Percentiles rank a stretch among this genome's conserved stretches.
Evolutionary conservation across 768 basidiomycete species (phyloP).

Genomic region (Chalciporus chontae): DNA sequence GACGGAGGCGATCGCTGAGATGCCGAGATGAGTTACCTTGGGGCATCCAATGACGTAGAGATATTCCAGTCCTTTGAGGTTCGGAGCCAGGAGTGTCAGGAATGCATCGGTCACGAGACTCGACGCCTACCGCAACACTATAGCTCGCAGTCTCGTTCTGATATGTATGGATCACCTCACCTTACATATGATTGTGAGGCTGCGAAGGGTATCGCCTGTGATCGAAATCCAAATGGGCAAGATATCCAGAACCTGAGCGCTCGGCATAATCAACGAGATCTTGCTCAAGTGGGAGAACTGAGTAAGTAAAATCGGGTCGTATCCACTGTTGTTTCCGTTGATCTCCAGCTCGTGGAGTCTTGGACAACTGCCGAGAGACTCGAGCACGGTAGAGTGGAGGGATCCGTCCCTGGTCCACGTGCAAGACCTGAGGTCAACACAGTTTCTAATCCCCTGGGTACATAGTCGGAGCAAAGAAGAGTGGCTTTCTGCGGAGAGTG

Average conservation of each 20-base stretch:
- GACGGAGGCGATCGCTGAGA: constrained; percentile 46
- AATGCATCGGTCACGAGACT: constrained; percentile 54
- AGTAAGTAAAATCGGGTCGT: constrained; percentile 47
- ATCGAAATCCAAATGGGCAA: constrained; percentile 49
- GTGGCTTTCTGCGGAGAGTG: constrained; percentile 28
- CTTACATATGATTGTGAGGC: constrained; percentile 68
- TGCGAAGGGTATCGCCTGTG: constrained; percentile 46
- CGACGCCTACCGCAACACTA: constrained; percentile 42
- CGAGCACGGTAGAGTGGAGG: constrained; percentile 54
- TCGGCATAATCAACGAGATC: constrained; percentile 76
- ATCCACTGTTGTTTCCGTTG: constrained; percentile 56
- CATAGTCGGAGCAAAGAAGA: constrained; percentile 40
- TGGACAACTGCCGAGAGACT: constrained; percentile 42
- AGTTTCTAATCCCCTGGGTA: constrained; percentile 53
- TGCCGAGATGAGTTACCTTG: constrained; percentile 60
- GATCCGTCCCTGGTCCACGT: constrained; percentile 83
- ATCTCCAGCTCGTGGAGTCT: constrained; percentile 60
- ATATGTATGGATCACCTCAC: constrained; percentile 31
- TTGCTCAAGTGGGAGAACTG: constrained; percentile 50
- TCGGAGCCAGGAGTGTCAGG: constrained; percentile 47
- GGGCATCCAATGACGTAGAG: constrained; percentile 65
- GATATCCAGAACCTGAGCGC: constrained; percentile 44
- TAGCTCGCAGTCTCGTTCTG: background rate
- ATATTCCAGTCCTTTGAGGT: constrained; percentile 49
- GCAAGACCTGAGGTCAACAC: constrained; percentile 56